Percentiles rank a stretch among this genome's conserved stretches.
These are phyloP conservation scores for Crucibulum laeve DNA, from an alignment of 768 basidiomycete species.

Conservation along the genomic window DNA sequence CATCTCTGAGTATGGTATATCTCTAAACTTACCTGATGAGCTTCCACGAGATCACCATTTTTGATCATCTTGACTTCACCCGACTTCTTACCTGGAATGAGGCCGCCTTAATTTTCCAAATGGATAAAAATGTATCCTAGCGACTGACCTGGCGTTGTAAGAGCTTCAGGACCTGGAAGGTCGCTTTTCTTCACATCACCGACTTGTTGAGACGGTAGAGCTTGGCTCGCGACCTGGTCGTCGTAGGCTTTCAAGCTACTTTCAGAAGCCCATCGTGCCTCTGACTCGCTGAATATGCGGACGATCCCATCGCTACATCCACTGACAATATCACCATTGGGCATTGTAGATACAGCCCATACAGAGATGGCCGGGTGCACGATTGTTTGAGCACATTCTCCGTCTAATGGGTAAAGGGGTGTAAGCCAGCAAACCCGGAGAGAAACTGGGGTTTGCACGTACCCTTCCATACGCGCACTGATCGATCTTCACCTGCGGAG, in stretches of 20 bases:
- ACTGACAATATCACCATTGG: slow-evolving; percentile 89
- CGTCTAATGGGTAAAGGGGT: slow-evolving; percentile 45
- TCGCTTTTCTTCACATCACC: slow-evolving; percentile 93
- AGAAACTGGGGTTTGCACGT: slow-evolving; percentile 15
- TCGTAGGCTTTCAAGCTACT: slow-evolving; percentile 69
- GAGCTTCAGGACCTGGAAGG: slow-evolving; percentile 80
- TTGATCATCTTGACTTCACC: slow-evolving; percentile 93
- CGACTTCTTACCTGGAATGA: slow-evolving; percentile 71
- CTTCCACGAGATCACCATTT: slow-evolving; percentile 78
- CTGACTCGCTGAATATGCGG: slow-evolving; percentile 75
- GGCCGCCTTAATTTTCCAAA: slow-evolving; percentile 1
- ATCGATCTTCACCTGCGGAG: slow-evolving; percentile 93
- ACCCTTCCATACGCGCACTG: slow-evolving; percentile 90
- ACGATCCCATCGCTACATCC: slow-evolving; percentile 87
- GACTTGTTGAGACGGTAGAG: slow-evolving; percentile 80
- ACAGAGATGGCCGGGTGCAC: slow-evolving; percentile 96
- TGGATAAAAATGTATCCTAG: not conserved
- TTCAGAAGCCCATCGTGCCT: slow-evolving; percentile 69
- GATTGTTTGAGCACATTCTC: slow-evolving; percentile 84
- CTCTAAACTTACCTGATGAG: slow-evolving; percentile 67
- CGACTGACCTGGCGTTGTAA: slow-evolving; percentile 61
- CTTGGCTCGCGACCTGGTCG: slow-evolving; percentile 68
- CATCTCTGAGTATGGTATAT: slow-evolving; percentile 1
- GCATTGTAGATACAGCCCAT: slow-evolving; percentile 86
- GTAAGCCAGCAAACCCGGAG: not conserved